Percentiles rank a stretch among this genome's conserved stretches.
These are phyloP conservation scores for Myriosclerotinia curreyana DNA, from an alignment of 2,329 filamentous ascomycete species.

Conservation along the genomic window DNA sequence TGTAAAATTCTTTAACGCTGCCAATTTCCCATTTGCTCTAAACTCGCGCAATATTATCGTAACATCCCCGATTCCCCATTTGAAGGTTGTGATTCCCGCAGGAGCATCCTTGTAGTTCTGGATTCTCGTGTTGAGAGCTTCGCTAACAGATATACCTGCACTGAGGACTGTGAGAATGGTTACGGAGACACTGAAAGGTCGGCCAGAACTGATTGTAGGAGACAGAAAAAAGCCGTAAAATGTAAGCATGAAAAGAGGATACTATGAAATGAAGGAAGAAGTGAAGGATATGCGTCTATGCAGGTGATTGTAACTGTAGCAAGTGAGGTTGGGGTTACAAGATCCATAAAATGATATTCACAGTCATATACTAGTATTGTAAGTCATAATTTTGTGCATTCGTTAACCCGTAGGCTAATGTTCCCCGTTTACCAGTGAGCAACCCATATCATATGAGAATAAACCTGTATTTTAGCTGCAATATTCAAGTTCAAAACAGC, in stretches of 20 bases:
- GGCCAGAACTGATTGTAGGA: too few relatives aligned
- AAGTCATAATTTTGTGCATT: neutral
- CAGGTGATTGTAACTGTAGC: too few relatives aligned
- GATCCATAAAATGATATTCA: neutral
- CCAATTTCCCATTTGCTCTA: too few relatives aligned
- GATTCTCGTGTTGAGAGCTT: neutral
- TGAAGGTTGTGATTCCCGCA: neutral
- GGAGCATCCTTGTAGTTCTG: neutral
- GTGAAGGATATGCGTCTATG: too few relatives aligned
- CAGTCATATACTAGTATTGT: neutral
- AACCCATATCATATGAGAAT: neutral
- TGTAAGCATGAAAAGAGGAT: too few relatives aligned
- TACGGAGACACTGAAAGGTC: neutral
- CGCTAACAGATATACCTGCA: neutral
- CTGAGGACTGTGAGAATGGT: neutral
- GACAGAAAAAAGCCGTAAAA: too few relatives aligned
- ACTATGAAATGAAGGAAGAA: too few relatives aligned
- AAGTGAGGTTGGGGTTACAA: too few relatives aligned
- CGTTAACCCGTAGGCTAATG: neutral
- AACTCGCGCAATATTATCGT: too few relatives aligned
- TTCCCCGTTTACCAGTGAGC: neutral
- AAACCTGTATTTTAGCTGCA: neutral
- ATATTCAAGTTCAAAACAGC: neutral
- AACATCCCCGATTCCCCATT: constrained; percentile 22
- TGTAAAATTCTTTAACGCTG: too few relatives aligned